Evolutionary conservation across 192 early-diverging fungal species (phyloP), one percentile per base, ranked within the genome.

Genomic region (Globomyces pollinis-pini): DNA sequence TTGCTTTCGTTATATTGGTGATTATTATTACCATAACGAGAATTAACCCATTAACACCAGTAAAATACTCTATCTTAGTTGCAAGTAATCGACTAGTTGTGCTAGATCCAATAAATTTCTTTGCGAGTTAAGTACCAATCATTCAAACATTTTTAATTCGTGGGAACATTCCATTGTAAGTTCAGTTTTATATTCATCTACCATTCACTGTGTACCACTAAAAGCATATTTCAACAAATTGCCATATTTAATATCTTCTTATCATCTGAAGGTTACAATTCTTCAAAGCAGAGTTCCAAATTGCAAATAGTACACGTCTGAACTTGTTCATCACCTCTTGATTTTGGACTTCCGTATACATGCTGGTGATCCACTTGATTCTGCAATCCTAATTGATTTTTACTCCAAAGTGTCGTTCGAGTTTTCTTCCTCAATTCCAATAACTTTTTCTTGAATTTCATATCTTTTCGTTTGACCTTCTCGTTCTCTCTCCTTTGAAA

Each of bases 401-500:
- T 32, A 55, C 33, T 24, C 52, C 52, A 57, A 3, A 57, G 21
- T 6, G 31, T n/a, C n/a, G 55, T 57, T 30, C 55, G 3, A 15
- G 55, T 57, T 31, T 57, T 57, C 23, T 26, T 57, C 18, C 55
- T 3, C 12, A 57, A n/a, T 31, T 57, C 55, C 15, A 29, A 39
- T 15, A 57, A 15, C 16, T 57, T 28, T 5, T 26, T 57, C 21
- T 57, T 26, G 29, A 33, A 32, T 23, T 57, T 57, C 38, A 39
- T 26, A 20, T 33, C 28, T 20, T 57, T 57, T 15, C 38, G 9
- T 20, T 39, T 15, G 8, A 29, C 28, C 28, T 39, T 43, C 12
- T 20, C 2, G 12, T 57, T 26, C 38, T 57, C 55, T 43, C 32
- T 39, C 38, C 31, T 39, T 43, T 57, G 36, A 44, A 57, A 97